phyloP scores from a whole-genome alignment of 164 flowering plant genomes.

The Magnolia changhungtana region DNA sequence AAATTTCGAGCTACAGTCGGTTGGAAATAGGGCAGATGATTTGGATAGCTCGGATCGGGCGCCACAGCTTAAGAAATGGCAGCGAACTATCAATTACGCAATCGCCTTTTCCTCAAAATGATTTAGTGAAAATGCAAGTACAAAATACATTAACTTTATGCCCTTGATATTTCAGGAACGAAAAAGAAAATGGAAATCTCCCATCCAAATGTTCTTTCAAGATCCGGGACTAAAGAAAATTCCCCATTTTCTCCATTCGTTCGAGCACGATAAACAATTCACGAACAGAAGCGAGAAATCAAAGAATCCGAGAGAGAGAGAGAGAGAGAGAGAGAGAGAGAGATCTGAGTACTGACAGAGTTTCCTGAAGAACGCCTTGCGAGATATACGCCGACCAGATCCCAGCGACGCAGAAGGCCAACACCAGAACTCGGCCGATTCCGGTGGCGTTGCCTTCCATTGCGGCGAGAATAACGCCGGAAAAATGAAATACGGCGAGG shows the following conservation, averaged over 20 bases:
- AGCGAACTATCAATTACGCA: too few relatives aligned
- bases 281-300: neutral
- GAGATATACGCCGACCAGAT: constrained; percentile 95
- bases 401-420: constrained; percentile 81
- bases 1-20: too few relatives aligned
- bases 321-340: neutral
- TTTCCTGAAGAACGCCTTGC: constrained; percentile 92
- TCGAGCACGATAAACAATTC: neutral
- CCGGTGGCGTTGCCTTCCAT: constrained; percentile 86
- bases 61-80: too few relatives aligned
- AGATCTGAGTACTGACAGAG: constrained; percentile 46
- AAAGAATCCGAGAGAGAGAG: neutral
- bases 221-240: neutral
- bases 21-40: too few relatives aligned
- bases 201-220: too few relatives aligned
- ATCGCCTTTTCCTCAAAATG: too few relatives aligned
- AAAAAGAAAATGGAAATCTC: too few relatives aligned
- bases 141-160: neutral
- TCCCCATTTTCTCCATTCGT: neutral
- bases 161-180: neutral
- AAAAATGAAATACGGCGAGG: constrained; percentile 4
- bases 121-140: neutral
- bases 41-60: too few relatives aligned
- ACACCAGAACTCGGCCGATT: constrained; percentile 60
- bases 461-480: constrained; percentile 22